phyloP scores from a whole-genome alignment of 2,329 filamentous ascomycete genomes.

The Chrysoporthe cubensis region DNA sequence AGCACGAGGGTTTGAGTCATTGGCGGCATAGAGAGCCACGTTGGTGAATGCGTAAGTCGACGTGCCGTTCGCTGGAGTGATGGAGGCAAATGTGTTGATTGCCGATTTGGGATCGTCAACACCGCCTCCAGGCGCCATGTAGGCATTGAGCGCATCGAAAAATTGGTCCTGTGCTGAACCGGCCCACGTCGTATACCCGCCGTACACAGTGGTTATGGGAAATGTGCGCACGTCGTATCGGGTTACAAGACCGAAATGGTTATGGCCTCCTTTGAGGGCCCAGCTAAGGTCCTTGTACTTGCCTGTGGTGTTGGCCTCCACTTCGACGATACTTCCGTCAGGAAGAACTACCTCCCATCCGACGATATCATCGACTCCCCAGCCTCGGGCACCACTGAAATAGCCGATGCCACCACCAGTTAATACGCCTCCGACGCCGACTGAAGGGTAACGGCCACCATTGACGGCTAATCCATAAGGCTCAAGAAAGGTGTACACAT shows the following conservation, averaged over 20 bases:
- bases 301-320: constrained; percentile 37
- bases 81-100: constrained; percentile 27
- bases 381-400: constrained; percentile 37
- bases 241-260: constrained; percentile 48
- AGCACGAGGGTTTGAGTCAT: constrained; percentile 17
- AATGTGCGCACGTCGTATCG: constrained; percentile 39
- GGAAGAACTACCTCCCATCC: constrained; percentile 49
- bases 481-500: constrained; percentile 23
- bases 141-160: constrained; percentile 25
- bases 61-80: constrained; percentile 26
- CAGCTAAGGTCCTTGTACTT: constrained; percentile 44
- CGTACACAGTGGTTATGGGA: constrained; percentile 27
- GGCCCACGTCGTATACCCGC: constrained; percentile 14
- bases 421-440: constrained; percentile 36
- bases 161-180: constrained; percentile 15
- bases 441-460: constrained; percentile 32
- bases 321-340: constrained; percentile 27
- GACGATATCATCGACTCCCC: constrained; percentile 44
- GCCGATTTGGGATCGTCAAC: constrained; percentile 31
- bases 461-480: constrained; percentile 31
- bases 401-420: constrained; percentile 35
- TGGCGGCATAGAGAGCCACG: neutral
- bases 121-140: constrained; percentile 31
- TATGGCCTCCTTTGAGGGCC: constrained; percentile 50
- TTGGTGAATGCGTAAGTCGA: neutral